Conservation (phyloP, 2,329 filamentous ascomycete species). For the Rutstroemia sp. region DNA sequence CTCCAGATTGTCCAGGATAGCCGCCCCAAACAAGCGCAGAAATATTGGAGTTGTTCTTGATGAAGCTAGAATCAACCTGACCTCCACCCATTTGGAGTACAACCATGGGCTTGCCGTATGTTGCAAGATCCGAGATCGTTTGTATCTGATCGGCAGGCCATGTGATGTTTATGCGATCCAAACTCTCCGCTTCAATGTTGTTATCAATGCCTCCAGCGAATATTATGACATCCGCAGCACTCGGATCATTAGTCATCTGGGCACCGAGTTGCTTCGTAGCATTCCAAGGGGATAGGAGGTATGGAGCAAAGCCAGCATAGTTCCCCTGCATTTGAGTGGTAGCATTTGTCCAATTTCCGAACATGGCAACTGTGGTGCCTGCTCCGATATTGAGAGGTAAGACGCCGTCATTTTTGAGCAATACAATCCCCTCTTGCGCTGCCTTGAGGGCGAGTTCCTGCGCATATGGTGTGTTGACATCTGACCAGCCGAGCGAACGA, state of each 20-base stretch:
- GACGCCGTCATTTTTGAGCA: constrained; percentile 23
- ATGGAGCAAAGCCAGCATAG: constrained; percentile 20
- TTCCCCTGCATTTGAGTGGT: constrained; percentile 23
- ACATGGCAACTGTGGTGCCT: neutral
- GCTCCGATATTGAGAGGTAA: constrained; percentile 15
- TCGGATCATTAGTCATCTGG: constrained; percentile 30
- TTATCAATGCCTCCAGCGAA: constrained; percentile 49
- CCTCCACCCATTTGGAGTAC: constrained; percentile 43
- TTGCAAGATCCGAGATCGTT: constrained; percentile 41
- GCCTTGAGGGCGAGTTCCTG: constrained; percentile 18
- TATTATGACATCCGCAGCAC: constrained; percentile 43
- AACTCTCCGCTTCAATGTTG: constrained; percentile 40
- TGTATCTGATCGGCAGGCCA: constrained; percentile 47
- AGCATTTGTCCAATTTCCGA: constrained; percentile 11
- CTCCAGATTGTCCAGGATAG: constrained; percentile 54
- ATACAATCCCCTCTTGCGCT: constrained; percentile 20
- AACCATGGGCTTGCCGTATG: constrained; percentile 39
- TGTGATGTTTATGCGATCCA: constrained; percentile 42
- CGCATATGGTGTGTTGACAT: constrained; percentile 16
- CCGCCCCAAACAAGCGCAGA: constrained; percentile 49
- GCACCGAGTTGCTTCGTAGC: constrained; percentile 36
- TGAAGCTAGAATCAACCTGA: constrained; percentile 43
- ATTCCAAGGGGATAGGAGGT: constrained; percentile 30
- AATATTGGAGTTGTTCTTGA: constrained; percentile 41
- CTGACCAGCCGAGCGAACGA: constrained; percentile 43